Conservation (phyloP, 2,329 filamentous ascomycete species). For the Coccinonectria pachysandricola region DNA sequence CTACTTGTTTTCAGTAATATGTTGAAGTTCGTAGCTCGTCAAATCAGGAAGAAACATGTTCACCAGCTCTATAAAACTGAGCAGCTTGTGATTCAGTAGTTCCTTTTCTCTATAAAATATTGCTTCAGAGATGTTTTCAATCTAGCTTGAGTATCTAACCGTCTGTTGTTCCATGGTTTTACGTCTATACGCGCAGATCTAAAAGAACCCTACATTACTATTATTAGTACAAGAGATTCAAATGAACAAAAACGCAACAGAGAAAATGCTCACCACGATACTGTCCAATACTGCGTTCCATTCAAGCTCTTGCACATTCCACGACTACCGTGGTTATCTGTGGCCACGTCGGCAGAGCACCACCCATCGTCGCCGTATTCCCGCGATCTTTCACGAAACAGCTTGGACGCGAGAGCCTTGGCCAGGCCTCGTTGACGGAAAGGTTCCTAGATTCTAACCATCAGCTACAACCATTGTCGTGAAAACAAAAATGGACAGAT, state of each 20-base stretch:
- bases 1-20: too few species aligned
- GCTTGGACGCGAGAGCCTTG: conserved; percentile 46
- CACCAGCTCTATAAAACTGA: too few species aligned
- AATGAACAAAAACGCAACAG: background rate
- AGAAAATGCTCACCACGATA: conserved; percentile 44
- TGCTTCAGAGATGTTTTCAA: too few species aligned
- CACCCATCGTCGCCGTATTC: conserved; percentile 39
- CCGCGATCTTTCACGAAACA: conserved; percentile 41
- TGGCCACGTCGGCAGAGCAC: conserved; percentile 53
- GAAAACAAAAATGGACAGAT: conserved; percentile 1
- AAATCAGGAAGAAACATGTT: too few species aligned
- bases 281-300: conserved; percentile 43
- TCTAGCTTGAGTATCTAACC: too few species aligned
- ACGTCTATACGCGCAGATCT: too few species aligned
- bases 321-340: conserved; percentile 49
- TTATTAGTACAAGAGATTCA: too few species aligned
- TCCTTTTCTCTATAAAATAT: too few species aligned
- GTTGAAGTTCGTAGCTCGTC: too few species aligned
- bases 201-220: too few species aligned
- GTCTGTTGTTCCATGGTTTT: too few species aligned
- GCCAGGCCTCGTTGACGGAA: conserved; percentile 54
- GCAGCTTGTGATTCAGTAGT: too few species aligned
- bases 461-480: background rate
- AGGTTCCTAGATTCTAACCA: conserved; percentile 24
- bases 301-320: conserved; percentile 52